phyloP scores from a whole-genome alignment of 495 filamentous ascomycete genomes.

The Talaromyces thailandensis region DNA sequence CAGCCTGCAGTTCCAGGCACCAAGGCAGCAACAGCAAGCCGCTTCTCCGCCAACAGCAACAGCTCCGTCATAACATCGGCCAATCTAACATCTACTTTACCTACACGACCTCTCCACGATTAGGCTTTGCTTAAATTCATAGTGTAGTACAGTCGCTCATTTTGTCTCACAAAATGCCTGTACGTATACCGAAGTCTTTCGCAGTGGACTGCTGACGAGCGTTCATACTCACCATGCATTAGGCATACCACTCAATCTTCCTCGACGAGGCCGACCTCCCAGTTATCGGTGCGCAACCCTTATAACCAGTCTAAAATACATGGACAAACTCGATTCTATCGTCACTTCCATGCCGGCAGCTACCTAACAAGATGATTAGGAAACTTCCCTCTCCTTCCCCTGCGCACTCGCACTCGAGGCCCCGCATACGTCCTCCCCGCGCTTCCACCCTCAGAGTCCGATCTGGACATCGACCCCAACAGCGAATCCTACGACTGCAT shows the following conservation, averaged over 20 bases:
- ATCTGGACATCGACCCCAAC: conserved; percentile 68
- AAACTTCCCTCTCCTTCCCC: conserved; percentile 88
- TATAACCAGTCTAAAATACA: conserved; percentile 8
- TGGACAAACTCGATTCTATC: not conserved
- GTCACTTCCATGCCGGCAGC: not conserved
- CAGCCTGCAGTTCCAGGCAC: conserved; percentile 9
- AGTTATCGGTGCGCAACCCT: conserved; percentile 45
- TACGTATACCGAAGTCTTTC: conserved; percentile 16
- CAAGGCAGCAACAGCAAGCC: not conserved
- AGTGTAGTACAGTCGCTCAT: not conserved
- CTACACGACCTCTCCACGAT: not conserved
- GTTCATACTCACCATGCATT: conserved; percentile 3
- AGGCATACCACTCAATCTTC: conserved; percentile 95
- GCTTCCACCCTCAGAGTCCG: conserved; percentile 58
- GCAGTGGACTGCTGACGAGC: conserved; percentile 2
- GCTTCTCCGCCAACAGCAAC: conserved; percentile 5
- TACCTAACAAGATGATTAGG: conserved; percentile 32
- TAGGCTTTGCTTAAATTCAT: not conserved
- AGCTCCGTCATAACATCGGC: conserved; percentile 16
- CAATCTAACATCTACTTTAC: not conserved
- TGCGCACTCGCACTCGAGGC: conserved; percentile 86
- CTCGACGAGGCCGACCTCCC: conserved; percentile 67
- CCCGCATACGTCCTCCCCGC: conserved; percentile 78
- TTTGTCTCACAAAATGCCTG: conserved; percentile 37
- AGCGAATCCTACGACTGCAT: conserved; percentile 87